Conservation (phyloP, 2,329 filamentous ascomycete genomes). For the Diaporthe ampelina region DNA sequence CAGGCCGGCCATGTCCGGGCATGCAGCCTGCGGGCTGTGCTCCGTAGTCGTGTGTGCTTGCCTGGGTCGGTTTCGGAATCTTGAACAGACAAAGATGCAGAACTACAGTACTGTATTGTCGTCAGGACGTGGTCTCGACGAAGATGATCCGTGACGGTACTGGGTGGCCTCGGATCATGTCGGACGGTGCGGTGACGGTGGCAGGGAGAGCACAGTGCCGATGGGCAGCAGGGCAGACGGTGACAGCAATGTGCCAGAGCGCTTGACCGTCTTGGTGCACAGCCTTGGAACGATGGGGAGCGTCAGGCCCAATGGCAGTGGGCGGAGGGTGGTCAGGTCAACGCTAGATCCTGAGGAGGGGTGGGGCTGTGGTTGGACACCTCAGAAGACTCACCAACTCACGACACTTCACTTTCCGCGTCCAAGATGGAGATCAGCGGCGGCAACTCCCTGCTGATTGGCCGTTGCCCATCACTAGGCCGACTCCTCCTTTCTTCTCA, state of each 20-base stretch:
- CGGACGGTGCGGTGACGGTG: constrained; percentile 35
- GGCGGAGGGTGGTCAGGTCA: constrained; percentile 15
- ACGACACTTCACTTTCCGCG: constrained; percentile 33
- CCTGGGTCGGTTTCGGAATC: constrained; percentile 27
- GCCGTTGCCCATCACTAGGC: constrained; percentile 21
- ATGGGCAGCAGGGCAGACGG: constrained; percentile 5
- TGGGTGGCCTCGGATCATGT: constrained; percentile 33
- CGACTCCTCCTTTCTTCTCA: constrained; percentile 31
- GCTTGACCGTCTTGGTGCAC: constrained; percentile 36
- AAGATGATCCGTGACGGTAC: constrained; percentile 26
- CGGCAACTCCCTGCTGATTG: constrained; percentile 15
- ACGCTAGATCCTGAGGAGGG: constrained; percentile 25
- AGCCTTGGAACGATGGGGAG: constrained; percentile 4
- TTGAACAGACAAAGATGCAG: constrained; percentile 23
- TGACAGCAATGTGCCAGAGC: constrained; percentile 20
- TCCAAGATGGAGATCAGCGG: constrained; percentile 36
- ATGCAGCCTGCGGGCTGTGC: constrained; percentile 15
- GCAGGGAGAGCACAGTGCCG: constrained; percentile 22
- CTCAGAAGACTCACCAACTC: constrained; percentile 19
- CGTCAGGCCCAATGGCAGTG: constrained; percentile 10
- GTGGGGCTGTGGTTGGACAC: constrained; percentile 31
- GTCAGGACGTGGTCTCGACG: constrained; percentile 5
- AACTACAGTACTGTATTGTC: background rate
- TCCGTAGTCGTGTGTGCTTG: background rate
- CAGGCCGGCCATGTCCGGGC: constrained; percentile 29